phyloP scores from a whole-genome alignment of 441 rosid genomes.

The Erodium moschatum region DNA sequence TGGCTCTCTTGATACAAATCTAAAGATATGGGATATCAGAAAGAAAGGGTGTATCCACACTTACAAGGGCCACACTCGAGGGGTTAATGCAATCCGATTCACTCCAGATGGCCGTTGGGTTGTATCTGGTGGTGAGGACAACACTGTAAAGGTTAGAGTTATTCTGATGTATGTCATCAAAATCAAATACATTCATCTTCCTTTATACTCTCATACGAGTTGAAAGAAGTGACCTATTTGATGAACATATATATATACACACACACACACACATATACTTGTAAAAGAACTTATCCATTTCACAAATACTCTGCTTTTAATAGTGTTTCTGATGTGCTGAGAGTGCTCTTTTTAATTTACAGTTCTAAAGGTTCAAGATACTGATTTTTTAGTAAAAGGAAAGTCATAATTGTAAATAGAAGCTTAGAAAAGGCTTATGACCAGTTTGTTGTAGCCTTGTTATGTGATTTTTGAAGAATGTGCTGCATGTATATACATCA shows the following conservation, averaged over 20 bases:
- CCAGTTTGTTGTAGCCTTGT: not conserved
- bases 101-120: slow-evolving; percentile 99
- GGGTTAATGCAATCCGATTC: slow-evolving; percentile 89
- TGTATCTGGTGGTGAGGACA: slow-evolving; percentile 98
- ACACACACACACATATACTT: no score
- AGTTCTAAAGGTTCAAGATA: no score
- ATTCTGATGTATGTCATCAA: slow-evolving; percentile 14
- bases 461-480: not conserved
- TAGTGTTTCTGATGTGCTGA: no score
- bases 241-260: no score
- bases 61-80: slow-evolving; percentile 95
- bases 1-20: slow-evolving; percentile 90
- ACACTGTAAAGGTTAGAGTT: slow-evolving; percentile 69
- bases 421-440: not conserved
- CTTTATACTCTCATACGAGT: not conserved
- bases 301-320: not conserved
- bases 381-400: not conserved
- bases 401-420: not conserved
- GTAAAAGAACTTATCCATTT: not conserved
- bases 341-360: no score
- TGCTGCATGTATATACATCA: not conserved
- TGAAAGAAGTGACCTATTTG: not conserved
- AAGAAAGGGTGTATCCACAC: slow-evolving; percentile 57
- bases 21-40: slow-evolving; percentile 86
- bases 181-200: not conserved